Conservation (phyloP, 2,329 filamentous ascomycete species). For the Calonectria ilicicola region DNA sequence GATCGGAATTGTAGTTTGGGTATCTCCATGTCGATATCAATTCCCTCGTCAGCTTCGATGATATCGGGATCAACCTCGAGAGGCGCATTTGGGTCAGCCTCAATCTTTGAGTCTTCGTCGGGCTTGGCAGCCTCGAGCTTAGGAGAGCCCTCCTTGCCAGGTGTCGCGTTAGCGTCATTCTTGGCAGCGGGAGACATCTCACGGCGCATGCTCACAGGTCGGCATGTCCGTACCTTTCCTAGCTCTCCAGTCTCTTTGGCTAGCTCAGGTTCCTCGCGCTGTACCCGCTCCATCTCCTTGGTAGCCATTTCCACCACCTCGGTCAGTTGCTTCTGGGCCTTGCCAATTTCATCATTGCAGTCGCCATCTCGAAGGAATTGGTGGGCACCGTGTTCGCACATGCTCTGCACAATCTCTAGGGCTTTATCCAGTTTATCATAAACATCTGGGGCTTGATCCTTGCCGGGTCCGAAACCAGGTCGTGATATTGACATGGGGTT, state of each 20-base stretch:
- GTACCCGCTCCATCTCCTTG: conserved; percentile 68
- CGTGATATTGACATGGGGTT: conserved; percentile 45
- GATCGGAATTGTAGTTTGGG: conserved; percentile 58
- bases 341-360: conserved; percentile 80
- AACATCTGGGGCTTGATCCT: conserved; percentile 55
- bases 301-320: conserved; percentile 72
- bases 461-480: conserved; percentile 38
- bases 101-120: conserved; percentile 11
- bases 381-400: conserved; percentile 89
- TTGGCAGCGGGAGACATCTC: conserved; percentile 51
- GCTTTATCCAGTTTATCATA: conserved; percentile 83
- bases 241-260: conserved; percentile 53
- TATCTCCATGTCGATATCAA: conserved; percentile 52
- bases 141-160: conserved; percentile 40
- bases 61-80: conserved; percentile 50
- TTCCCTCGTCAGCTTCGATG: conserved; percentile 56
- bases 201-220: conserved; percentile 65
- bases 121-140: conserved; percentile 41
- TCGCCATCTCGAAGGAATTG: conserved; percentile 90
- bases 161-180: conserved; percentile 35
- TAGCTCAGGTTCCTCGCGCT: conserved; percentile 63
- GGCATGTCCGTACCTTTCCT: conserved; percentile 60
- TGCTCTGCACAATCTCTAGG: conserved; percentile 82
- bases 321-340: conserved; percentile 73
- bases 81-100: conserved; percentile 30